Evolutionary conservation across 305 asterid genomes (phyloP), one percentile per base, ranked within the genome.

Genomic region (Fraxinus xanthoxyloides): DNA sequence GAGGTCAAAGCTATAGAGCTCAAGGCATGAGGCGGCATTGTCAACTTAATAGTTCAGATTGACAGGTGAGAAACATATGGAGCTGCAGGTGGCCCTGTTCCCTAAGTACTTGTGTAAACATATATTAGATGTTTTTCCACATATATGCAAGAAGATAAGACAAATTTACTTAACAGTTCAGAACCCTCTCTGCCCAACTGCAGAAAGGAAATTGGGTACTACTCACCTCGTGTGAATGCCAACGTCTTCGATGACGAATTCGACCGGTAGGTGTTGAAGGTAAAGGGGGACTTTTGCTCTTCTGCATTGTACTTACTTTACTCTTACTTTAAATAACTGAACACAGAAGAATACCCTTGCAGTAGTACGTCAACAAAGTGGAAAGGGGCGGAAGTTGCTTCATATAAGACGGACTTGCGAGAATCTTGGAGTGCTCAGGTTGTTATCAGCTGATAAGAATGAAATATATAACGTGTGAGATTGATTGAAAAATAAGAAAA

Each of bases 261-360:
- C 94, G 90, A 63, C 67, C 51, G 3, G 87, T 82, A 17, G 94
- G 93, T 5, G 93, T 87, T 40, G 92, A 80, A 6, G 95, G 90
- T 69, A 85, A 77, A 83, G 91, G 84, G 7, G 91, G 89, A 83
- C 87, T 80, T 13, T 86, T 75, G 76, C 82, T 90, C 86, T 86
- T 89, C 40, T 76, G 87, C 90, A 84, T 90, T 80, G 67, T 87
- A 54, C 19, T 84, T 46, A 31, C 40, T 82, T 70, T 13, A 56
- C 38, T 51, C 74, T 79, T 63, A 26, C 78, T 76, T 69, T 65
- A 24, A 79, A 69, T 24, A 69, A 70, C 36, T 23, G 61, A 81
- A 24, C 76, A 76, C 84, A 76, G 54, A 69, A 19, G 77, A 72
- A 67, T 77, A 65, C 7, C 35, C 82, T 87, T 84, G 84, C 85